Evolutionary conservation across 2,329 filamentous ascomycete species (phyloP), one percentile per base, ranked within the genome.

Genomic region (Epichloe uncinata): DNA sequence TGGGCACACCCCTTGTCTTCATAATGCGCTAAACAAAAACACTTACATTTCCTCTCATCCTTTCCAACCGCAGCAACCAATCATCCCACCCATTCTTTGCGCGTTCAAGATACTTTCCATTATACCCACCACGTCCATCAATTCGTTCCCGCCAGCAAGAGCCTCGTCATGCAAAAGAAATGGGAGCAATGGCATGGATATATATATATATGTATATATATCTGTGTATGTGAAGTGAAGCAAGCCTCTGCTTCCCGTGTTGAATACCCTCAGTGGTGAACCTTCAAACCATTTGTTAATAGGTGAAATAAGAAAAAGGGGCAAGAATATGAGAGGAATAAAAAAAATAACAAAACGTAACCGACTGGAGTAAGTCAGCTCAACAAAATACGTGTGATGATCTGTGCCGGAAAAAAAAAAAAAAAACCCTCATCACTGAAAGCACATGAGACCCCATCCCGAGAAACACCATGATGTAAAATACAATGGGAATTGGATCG

Each of bases 401-500:
- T 8, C 34, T 7, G 13, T 7, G 5, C 8, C 6, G 37, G 5
- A 6, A 22, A 33, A 5, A 30, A 42, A 43, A 16, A 12, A 22
- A 20, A 5, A 42, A 26, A 42, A 11, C 1, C 15, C 22, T 26
- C 42, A 3, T 30, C 30, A 6, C 42, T 18, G 20, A 41, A 35
- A 42, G 18, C 30, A 36, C 33, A 45, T 20, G 41, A 43, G 8
- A 38, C 43, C 42, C 47, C 47, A 51, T 45, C 48, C 52, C 49
- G 7, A 16, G 13, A 53, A 54, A 54, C 47, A 53, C 53, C 50
- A 43, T 47, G 15, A 53, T 48, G 45, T 58, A 56, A 54, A 56
- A 53, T 56, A 57, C 54, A 61, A 47, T 42, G 52, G 47, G 40
- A 40, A 55, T 49, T 49, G 40, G 40, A 35, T 40, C 26, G 38